A percentile compares a stretch with the other conserved stretches of the same genome.
Evolutionary conservation across 805 yeast species (phyloP).

Genomic region (Wickerhamomyces hampshirensis): DNA sequence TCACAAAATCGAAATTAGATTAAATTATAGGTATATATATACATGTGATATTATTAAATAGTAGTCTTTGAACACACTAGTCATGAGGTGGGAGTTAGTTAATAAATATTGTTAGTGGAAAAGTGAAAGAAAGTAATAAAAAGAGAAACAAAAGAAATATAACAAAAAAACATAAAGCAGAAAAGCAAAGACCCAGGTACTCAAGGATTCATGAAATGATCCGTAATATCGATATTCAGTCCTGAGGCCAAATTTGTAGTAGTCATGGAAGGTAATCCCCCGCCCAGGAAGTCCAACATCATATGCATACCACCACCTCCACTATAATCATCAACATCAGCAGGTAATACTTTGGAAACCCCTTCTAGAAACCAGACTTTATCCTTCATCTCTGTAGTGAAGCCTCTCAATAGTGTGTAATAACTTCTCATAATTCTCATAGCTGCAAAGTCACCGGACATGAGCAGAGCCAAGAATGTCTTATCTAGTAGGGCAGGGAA

Average conservation of each 20-base stretch:
- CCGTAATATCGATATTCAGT: slow-evolving; percentile 24
- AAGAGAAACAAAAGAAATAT: not conserved
- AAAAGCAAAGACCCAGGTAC: not conserved
- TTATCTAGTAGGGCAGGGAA: slow-evolving; percentile 90
- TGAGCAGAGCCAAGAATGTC: slow-evolving; percentile 66
- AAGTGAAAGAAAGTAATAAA: not conserved
- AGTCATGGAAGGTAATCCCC: slow-evolving; percentile 48
- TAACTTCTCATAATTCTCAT: slow-evolving; percentile 89
- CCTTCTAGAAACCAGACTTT: slow-evolving; percentile 94
- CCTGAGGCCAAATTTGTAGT: slow-evolving; percentile 32
- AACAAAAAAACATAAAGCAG: not conserved
- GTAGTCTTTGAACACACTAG: too few species aligned
- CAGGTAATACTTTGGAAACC: slow-evolving; percentile 81
- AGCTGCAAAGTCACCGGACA: slow-evolving; percentile 82
- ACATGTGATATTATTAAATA: too few species aligned
- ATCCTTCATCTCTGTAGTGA: slow-evolving; percentile 83
- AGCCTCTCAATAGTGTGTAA: slow-evolving; percentile 74
- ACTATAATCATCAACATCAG: slow-evolving; percentile 84
- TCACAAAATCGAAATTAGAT: too few species aligned
- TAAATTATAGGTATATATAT: too few species aligned
- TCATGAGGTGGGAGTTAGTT: too few species aligned
- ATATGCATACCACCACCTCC: slow-evolving; percentile 91
- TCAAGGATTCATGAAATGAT: slow-evolving; percentile 26
- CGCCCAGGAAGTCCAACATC: slow-evolving; percentile 86
- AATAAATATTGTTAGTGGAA: too few species aligned